Conservation (phyloP, 495 filamentous ascomycete genomes). For the Aspergillus saccharolyticus region DNA sequence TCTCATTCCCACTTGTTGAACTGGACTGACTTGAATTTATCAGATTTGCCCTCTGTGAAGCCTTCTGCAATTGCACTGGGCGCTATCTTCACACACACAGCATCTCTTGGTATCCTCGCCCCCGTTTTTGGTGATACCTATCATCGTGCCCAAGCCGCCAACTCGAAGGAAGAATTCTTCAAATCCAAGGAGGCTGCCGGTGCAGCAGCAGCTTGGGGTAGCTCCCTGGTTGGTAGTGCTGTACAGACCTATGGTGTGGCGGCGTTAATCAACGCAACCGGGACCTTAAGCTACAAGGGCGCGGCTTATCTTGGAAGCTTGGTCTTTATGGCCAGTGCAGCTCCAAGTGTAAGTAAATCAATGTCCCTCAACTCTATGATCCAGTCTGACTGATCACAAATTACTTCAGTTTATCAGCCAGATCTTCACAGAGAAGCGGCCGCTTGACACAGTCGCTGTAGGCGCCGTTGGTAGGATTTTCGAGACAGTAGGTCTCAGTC, state of each 20-base stretch:
- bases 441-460: slow-evolving; percentile 83
- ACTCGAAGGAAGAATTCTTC: slow-evolving; percentile 94
- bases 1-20: too few relatives aligned
- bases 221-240: slow-evolving; percentile 80
- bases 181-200: slow-evolving; percentile 86
- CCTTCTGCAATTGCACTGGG: slow-evolving; percentile 95
- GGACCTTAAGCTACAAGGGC: slow-evolving; percentile 92
- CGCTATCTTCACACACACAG: slow-evolving; percentile 88
- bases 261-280: slow-evolving; percentile 91
- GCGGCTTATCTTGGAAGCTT: slow-evolving; percentile 88
- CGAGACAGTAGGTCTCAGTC: slow-evolving; percentile 85
- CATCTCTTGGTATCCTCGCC: slow-evolving; percentile 72
- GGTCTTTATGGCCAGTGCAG: slow-evolving; percentile 86
- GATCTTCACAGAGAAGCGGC: slow-evolving; percentile 83
- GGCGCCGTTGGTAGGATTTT: slow-evolving; percentile 75
- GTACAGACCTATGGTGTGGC: slow-evolving; percentile 92
- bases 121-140: slow-evolving; percentile 95
- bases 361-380: not conserved
- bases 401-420: slow-evolving; percentile 72
- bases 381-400: not conserved
- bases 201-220: slow-evolving; percentile 85
- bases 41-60: slow-evolving; percentile 94
- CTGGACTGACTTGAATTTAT: not conserved
- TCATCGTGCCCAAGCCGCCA: slow-evolving; percentile 82
- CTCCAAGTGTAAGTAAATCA: slow-evolving; percentile 69